Evolutionary conservation across 2,329 filamentous ascomycete species (phyloP), one percentile per base, ranked within the genome.

Genomic region (Harringtonia lauricola): DNA sequence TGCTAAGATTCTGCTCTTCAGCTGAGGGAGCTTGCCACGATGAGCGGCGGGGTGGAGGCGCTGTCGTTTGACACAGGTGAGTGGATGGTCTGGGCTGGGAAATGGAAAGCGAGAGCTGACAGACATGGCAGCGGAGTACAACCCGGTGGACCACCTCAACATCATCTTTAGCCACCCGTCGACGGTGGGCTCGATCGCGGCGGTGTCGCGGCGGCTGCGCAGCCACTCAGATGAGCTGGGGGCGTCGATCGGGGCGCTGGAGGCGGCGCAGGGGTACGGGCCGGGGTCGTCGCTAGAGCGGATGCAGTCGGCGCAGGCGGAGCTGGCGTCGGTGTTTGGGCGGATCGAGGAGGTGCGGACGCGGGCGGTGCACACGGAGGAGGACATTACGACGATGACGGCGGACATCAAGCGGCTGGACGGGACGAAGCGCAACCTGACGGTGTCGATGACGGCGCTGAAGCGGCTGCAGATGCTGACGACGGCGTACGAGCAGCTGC

Each of bases 391-490:
- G 38, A 88, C 88, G 53, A 98, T 98, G 92, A 98, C 92, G 48
- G 88, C 92, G 46, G 92, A 98, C 58, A 98, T 98, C 62, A 98
- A 98, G 68, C 81, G 90, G 52, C 74, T 98, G 51, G 92, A 98
- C 64, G 86, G 85, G 62, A 95, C 92, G 31, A 98, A 98, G 70
- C 83, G 83, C 62, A 98, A 98, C 64, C 72, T 98, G 49, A 95
- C 92, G 10, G 73, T 94, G 43, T 95, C 88, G 52, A 98, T 98
- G 92, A 98, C 92, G 36, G 90, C 90, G 19, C 70, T 98, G 56
- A 98, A 98, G 69, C 76, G 92, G 38, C 72, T 98, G 54, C 92
- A 98, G 71, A 98, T 98, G 92, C 68, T 98, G 59, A 96, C 92
- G 6, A 96, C 92, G 4, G 92, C 92, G n/a, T 98, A 96, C 64